phyloP scores from a whole-genome alignment of 495 filamentous ascomycete genomes.

The Neurospora sp. region DNA sequence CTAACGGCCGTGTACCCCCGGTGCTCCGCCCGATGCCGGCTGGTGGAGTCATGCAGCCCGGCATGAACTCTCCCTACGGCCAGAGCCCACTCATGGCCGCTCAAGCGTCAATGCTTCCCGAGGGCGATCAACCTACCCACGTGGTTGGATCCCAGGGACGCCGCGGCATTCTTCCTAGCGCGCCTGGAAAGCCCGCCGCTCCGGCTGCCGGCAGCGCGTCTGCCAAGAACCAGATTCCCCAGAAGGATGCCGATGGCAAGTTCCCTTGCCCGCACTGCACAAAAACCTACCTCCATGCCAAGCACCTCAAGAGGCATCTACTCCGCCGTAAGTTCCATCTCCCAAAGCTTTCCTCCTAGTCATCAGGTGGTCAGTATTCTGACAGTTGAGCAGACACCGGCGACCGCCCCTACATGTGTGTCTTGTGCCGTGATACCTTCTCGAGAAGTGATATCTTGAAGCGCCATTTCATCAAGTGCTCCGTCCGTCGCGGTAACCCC shows the following conservation, averaged over 20 bases:
- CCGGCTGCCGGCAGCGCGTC: conserved; percentile 47
- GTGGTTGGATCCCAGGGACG: conserved; percentile 89
- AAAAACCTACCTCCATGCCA: conserved; percentile 94
- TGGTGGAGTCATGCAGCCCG: conserved; percentile 44
- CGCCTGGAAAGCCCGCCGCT: conserved; percentile 67
- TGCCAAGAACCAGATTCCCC: conserved; percentile 71
- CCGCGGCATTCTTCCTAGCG: conserved; percentile 80
- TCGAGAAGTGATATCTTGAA: conserved; percentile 97
- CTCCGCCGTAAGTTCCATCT: conserved; percentile 69
- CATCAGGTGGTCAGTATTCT: conserved; percentile 14
- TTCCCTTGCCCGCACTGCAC: conserved; percentile 95
- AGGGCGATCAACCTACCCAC: conserved; percentile 61
- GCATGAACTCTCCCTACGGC: conserved; percentile 41
- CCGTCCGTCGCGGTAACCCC: conserved; percentile 86
- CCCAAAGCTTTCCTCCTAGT: background rate
- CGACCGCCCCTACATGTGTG: conserved; percentile 93
- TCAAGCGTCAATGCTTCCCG: conserved; percentile 33
- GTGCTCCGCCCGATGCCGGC: conserved; percentile 54
- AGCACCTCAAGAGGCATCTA: conserved; percentile 93
- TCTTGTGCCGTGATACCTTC: conserved; percentile 96
- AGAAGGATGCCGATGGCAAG: conserved; percentile 93
- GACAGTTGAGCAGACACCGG: conserved; percentile 63
- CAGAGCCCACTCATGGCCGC: conserved; percentile 36
- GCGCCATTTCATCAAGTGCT: conserved; percentile 97
- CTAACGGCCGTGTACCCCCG: conserved; percentile 43